These are phyloP conservation scores for Leishmania amazonensis DNA, from an alignment of 208 protist species.

Conservation along the genomic window DNA sequence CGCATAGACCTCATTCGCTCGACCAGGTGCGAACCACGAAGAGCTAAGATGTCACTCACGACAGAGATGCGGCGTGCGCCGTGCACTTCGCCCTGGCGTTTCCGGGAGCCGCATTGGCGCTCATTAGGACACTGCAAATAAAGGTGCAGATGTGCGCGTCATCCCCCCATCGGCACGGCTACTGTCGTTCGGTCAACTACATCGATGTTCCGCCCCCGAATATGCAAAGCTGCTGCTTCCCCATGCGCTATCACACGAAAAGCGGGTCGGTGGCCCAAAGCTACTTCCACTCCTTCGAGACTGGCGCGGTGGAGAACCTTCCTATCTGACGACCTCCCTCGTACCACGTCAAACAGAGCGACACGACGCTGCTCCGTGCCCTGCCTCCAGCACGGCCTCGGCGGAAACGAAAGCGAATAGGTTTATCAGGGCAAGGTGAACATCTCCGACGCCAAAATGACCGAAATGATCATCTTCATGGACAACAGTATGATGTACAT, in stretches of 20 bases:
- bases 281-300: conserved; percentile 20
- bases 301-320: conserved; percentile 14
- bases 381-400: conserved; percentile 33
- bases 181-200: conserved; percentile 30
- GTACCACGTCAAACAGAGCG: conserved; percentile 13
- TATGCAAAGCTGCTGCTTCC: neutral
- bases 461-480: conserved; percentile 33
- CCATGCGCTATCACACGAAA: conserved; percentile 1
- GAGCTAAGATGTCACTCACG: conserved; percentile 23
- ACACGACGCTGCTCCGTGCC: conserved; percentile 26
- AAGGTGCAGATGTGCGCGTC: conserved; percentile 7
- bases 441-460: conserved; percentile 20
- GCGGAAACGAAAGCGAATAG: conserved; percentile 41
- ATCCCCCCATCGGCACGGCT: conserved; percentile 32
- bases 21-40: conserved; percentile 14
- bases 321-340: conserved; percentile 27
- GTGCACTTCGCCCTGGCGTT: conserved; percentile 24
- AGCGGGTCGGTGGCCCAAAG: conserved; percentile 24
- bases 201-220: conserved; percentile 28
- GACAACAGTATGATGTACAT: conserved; percentile 29
- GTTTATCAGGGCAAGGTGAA: conserved; percentile 37
- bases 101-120: conserved; percentile 20
- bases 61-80: conserved; percentile 17
- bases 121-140: neutral
- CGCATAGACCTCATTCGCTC: conserved; percentile 8